Base-by-base conservation (phyloP, 441 rosid species). In the Cnidoscolus chayamansa region DNA sequence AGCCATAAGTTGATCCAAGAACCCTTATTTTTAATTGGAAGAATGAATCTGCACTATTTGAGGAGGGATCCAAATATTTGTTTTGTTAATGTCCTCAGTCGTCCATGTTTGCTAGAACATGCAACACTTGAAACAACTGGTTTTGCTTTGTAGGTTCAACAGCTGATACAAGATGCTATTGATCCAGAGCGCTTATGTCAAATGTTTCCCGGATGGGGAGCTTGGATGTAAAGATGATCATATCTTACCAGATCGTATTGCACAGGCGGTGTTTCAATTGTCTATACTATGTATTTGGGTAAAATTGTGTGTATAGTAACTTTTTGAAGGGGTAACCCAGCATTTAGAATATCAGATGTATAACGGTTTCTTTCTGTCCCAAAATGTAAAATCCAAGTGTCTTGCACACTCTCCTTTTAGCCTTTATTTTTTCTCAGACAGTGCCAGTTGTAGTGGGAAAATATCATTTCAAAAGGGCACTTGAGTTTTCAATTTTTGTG, bases 151-250 rank as follows among this genome's bases (percentile, higher is more conserved):
- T 74, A 93, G 98, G 97, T 88, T 73, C 98, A 87, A 74, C 99
- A 96, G 84, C 89, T 91, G 37, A 91, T 96, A 81, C 98, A 93
- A 85, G 97, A 96, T 78, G 99, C 97, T 30, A 88, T 82, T 47
- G 97, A 91, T 76, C 79, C 91, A 0, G 98, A 96, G 79, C 95
- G 97, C 49, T 79, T 93, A 43, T 84, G 93, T 58, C 99, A 84
- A 76, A 81, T 93, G 98, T 96, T 86, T 84, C 86, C 97, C 50
- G 98, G 99, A 55, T 96, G 99, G 99, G 98, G 88, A 81, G 92
- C 98, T 74, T 93, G 98, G 97, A 70, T 93, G 89, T 87, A 80
- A 80, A 35, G 31, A 67, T 57, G 31, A 10, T 19, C 0, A 9
- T 5, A 2, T 35, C 10, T 16, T 63, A 66, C 76, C 66, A 71